phyloP scores from a whole-genome alignment of 2,329 filamentous ascomycete genomes.

The Talaromyces pinophilus region DNA sequence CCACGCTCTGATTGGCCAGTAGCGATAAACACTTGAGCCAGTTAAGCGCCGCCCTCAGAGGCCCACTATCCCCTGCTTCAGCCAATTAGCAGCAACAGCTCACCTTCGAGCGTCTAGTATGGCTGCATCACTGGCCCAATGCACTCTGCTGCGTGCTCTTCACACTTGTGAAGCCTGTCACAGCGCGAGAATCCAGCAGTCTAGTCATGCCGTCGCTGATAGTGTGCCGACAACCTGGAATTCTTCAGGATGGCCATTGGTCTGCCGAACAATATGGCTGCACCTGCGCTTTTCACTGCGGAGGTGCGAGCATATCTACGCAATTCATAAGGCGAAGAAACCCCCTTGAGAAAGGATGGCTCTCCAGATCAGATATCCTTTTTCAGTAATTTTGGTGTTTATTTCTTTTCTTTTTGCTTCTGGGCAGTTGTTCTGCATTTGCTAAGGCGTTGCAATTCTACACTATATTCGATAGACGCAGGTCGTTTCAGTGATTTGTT shows the following conservation, averaged over 20 bases:
- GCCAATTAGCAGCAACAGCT: conserved; percentile 11
- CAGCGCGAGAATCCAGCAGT: background rate
- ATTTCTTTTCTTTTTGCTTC: conserved; percentile 11
- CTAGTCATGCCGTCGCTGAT: background rate
- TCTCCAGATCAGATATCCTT: conserved; percentile 1
- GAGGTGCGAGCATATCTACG: background rate
- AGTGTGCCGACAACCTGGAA: conserved; percentile 16
- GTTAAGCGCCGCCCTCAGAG: conserved; percentile 8
- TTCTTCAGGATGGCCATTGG: conserved; percentile 21
- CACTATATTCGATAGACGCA: conserved; percentile 16
- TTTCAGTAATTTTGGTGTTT: background rate
- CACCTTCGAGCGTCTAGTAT: background rate
- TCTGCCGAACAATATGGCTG: conserved; percentile 2
- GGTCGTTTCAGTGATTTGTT: conserved; percentile 15
- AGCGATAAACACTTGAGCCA: conserved; percentile 1
- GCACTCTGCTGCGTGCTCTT: conserved; percentile 20
- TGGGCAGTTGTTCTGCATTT: conserved; percentile 11
- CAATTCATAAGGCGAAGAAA: conserved; percentile 18
- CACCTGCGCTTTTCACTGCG: background rate
- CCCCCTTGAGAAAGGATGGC: background rate
- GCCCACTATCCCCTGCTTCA: background rate
- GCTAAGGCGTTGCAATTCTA: conserved; percentile 4
- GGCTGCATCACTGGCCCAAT: conserved; percentile 13
- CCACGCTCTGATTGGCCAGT: conserved; percentile 7
- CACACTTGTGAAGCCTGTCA: conserved; percentile 15